Conservation (phyloP, 306 rosid species). For the Begonia peltatifolia region DNA sequence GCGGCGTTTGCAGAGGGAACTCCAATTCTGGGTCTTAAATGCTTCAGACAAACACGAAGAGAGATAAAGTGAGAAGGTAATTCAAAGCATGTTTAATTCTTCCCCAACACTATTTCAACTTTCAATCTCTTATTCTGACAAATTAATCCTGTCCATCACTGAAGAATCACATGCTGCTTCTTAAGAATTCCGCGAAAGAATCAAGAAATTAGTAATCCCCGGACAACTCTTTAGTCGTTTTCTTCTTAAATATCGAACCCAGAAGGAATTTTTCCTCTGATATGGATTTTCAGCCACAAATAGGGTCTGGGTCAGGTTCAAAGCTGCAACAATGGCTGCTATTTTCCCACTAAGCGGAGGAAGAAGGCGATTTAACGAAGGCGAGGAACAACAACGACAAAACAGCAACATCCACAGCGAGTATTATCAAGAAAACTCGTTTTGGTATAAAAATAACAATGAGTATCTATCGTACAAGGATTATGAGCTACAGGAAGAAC, state of each 20-base stretch:
- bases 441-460: conserved; percentile 36
- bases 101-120: not conserved
- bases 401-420: conserved; percentile 4
- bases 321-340: conserved; percentile 36
- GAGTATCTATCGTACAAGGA: not conserved
- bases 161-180: conserved; percentile 9
- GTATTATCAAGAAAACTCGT: conserved; percentile 12
- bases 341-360: conserved; percentile 41
- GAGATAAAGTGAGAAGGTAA: too few relatives aligned
- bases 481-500: conserved; percentile 9
- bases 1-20: not conserved
- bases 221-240: too few relatives aligned
- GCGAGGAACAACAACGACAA: conserved; percentile 2
- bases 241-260: too few relatives aligned
- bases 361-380: conserved; percentile 17
- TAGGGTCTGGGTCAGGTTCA: conserved; percentile 10
- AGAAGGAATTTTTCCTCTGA: conserved; percentile 15
- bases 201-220: too few relatives aligned
- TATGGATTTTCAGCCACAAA: conserved; percentile 44
- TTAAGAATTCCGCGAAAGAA: not conserved
- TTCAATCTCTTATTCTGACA: not conserved
- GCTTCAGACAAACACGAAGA: not conserved
- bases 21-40: not conserved
- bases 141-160: not conserved
- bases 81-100: not conserved